A percentile compares a stretch with the other conserved stretches of the same genome.
Conservation (phyloP, 768 basidiomycete genomes). For the Neoboletus subvelutipes region DNA sequence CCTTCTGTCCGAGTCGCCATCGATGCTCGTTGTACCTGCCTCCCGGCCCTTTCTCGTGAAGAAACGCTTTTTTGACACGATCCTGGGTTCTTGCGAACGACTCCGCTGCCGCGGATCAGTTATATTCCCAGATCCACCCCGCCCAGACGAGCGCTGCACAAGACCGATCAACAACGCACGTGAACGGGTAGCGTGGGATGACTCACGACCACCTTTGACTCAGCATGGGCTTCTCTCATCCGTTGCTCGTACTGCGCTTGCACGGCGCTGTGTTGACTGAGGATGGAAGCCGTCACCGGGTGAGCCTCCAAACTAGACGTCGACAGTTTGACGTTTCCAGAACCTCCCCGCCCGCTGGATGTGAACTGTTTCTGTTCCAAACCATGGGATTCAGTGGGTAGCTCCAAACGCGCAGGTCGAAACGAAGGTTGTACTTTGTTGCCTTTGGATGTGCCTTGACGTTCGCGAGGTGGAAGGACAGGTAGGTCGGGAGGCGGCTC, state of each 20-base stretch:
- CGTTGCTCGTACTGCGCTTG: constrained; percentile 18
- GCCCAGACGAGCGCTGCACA: constrained; percentile 25
- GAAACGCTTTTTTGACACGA: constrained; percentile 1
- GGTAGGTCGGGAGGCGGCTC: not conserved
- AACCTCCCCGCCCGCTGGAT: constrained; percentile 27
- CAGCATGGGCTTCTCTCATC: constrained; percentile 14
- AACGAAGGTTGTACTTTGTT: not conserved
- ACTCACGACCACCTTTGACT: constrained; percentile 21
- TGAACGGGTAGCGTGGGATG: not conserved
- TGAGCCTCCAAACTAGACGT: constrained; percentile 8
- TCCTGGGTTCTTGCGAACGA: constrained; percentile 2
- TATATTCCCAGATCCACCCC: constrained; percentile 31
- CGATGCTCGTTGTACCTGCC: not conserved
- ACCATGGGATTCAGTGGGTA: not conserved
- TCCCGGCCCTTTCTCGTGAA: constrained; percentile 18
- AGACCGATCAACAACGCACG: not conserved
- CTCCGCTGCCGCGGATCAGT: constrained; percentile 8
- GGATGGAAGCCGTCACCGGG: constrained; percentile 26
- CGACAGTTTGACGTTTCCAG: constrained; percentile 23
- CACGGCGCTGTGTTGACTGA: constrained; percentile 16
- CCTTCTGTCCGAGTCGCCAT: constrained; percentile 6
- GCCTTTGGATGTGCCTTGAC: not conserved
- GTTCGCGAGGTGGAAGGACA: not conserved
- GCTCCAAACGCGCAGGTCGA: not conserved
- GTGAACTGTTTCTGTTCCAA: constrained; percentile 5